Evolutionary conservation across 257 asterid genomes (phyloP), one percentile per base, ranked within the genome.

Genomic region (Avicennia marina): DNA sequence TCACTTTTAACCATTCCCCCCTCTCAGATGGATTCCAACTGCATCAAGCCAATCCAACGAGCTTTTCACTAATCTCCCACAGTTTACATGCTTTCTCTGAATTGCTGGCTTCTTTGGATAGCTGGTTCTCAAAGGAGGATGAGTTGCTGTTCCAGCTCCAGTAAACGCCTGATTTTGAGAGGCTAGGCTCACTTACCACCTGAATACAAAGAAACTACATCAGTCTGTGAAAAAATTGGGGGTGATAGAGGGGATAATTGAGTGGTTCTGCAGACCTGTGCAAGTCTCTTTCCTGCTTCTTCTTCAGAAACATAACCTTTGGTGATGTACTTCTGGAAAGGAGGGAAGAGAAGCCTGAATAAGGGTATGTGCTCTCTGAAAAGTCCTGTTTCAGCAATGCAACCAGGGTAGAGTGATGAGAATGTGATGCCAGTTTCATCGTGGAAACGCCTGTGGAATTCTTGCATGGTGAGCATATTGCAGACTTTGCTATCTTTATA

Each of bases 391-490:
- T 79, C 84, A 0, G 96, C 96, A 17, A 87, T 90, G 73, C 98
- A 90, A 7, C 98, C 95, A 0, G 96, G 96, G 75, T 90, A 90
- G 63, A 90, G 94, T 7, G 98, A 90, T 20, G 95, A 74, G 18
- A 90, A 90, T 20, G 78, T 11, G 49, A 87, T 66, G 33, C 90
- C 94, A 0, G 93, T 85, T 47, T 90, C 95, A 68, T 85, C 88
- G 2, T 87, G 94, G 73, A 18, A 87, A 15, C 90, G 89, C 24
- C 88, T 61, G 71, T 90, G 96, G 64, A 85, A 79, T 69, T 87
- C 96, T 74, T 87, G 96, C 96, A 90, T 90, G 1, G 93, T 87
- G 2, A 90, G 91, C 98, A 90, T 90, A 67, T 87, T 90, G 80
- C 98, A 87, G 1, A 90, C 96, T 66, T 90, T 90, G 85, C 95